A percentile compares a stretch with the other conserved stretches of the same genome.
Evolutionary conservation across 116 monocot species (phyloP).

Genomic region (Trichopus zeylanicus): DNA sequence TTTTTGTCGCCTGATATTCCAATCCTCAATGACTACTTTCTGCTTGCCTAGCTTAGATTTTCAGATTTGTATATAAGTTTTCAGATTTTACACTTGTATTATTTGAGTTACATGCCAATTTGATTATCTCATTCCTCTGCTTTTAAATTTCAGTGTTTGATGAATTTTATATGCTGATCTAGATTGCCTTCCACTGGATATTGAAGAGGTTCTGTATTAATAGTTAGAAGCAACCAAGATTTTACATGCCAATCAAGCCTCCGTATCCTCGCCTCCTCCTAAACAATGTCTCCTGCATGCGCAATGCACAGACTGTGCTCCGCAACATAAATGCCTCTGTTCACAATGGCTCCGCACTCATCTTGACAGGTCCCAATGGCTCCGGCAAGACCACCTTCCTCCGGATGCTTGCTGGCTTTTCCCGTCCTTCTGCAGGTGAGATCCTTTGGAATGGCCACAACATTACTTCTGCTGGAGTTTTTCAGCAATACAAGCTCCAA

Average conservation of each 20-base stretch:
- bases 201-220: too few species aligned
- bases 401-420: slow-evolving; percentile 93
- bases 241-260: slow-evolving; percentile 49
- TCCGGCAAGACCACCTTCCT: slow-evolving; percentile 95
- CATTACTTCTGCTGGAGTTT: slow-evolving; percentile 80
- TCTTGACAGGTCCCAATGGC: slow-evolving; percentile 82
- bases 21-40: too few species aligned
- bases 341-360: slow-evolving; percentile 80
- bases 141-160: too few species aligned
- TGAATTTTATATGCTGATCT: too few species aligned
- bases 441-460: slow-evolving; percentile 97
- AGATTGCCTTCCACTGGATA: too few species aligned
- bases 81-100: too few species aligned
- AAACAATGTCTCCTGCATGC: slow-evolving; percentile 93
- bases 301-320: slow-evolving; percentile 83
- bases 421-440: slow-evolving; percentile 85
- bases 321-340: slow-evolving; percentile 74
- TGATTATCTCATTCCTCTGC: too few species aligned
- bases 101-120: too few species aligned
- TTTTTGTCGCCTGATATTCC: too few species aligned
- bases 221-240: too few species aligned
- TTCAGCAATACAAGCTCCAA: slow-evolving; percentile 86
- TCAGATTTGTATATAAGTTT: too few species aligned
- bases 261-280: slow-evolving; percentile 66
- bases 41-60: too few species aligned